Evolutionary conservation across 2,329 filamentous ascomycete species (phyloP), one percentile per base, ranked within the genome.

Genomic region (Bipolaris cookei): DNA sequence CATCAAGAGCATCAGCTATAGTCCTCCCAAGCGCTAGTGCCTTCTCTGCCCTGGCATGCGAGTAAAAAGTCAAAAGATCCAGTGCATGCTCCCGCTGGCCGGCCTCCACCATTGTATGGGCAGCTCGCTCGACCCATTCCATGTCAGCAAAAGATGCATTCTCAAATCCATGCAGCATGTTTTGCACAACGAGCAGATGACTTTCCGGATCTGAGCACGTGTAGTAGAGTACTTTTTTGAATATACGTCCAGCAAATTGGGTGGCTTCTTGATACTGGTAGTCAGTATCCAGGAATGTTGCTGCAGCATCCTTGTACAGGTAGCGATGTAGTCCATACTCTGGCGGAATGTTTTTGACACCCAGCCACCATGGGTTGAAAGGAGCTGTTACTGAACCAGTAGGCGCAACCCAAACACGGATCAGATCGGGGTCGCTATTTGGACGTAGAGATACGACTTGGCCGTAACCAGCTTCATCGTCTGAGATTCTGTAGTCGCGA

Each of bases 381-480:
- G 73, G 72, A 8, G 73, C 72, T 0, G 72, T 74, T 0, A 76
- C 73, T 4, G 73, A 74, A 3, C 71, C 59, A 1, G 71, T 76
- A 2, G 73, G 72, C 10, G 74, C 72, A 5, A 72, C 59, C 72
- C 72, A 76, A 18, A 76, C 67, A 21, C 71, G 72, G 13, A 72
- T 65, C 6, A 75, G 65, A 48, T 75, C 71, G 10, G 68, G 60
- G 32, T 75, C 65, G 32, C 64, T 67, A 23, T 65, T 52, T 6
- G 65, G 54, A 13, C 55, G 62, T 11, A 76, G 60, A 21, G 66
- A 71, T 0, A 74, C 63, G 3, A 76, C 72, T 46, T 76, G 72
- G 1, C 74, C 74, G 25, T 76, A 76, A 2, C 72, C 74, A n/a
- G 72, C 67, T 62, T 76, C 71, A 28, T 76, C 72, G 39, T 76